Conservation (phyloP, 805 yeast genomes). For the Kluyveromyces wickerhamii region DNA sequence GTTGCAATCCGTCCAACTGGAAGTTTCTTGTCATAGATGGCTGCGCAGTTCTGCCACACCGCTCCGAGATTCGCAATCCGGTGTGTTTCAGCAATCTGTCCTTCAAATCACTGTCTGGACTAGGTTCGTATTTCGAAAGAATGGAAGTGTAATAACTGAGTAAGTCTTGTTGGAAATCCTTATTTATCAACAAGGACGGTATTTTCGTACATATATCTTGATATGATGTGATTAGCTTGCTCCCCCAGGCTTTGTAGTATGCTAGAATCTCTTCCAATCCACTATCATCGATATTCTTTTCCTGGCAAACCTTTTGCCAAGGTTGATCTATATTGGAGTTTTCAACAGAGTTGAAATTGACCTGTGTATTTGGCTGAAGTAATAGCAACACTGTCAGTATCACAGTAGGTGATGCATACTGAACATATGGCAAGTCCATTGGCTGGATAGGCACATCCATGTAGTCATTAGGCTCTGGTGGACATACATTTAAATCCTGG, state of each 20-base stretch:
- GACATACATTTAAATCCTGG: too few species aligned
- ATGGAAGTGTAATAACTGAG: conserved; percentile 36
- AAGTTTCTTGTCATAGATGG: conserved; percentile 64
- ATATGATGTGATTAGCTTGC: conserved; percentile 20
- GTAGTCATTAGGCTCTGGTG: too few species aligned
- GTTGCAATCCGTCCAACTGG: conserved; percentile 33
- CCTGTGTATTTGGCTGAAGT: conserved; percentile 40
- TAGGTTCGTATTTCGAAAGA: conserved; percentile 23
- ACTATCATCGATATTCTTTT: conserved; percentile 28
- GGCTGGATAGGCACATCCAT: conserved; percentile 39
- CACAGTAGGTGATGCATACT: conserved; percentile 40
- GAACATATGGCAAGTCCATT: conserved; percentile 49
- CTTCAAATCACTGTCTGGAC: conserved; percentile 33
- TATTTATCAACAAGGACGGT: conserved; percentile 35
- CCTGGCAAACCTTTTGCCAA: conserved; percentile 23
- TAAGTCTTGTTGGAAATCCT: conserved; percentile 39
- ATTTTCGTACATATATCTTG: conserved; percentile 24
- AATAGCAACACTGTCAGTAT: conserved; percentile 39
- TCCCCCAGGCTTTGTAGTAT: conserved; percentile 40
- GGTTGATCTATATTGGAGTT: conserved; percentile 5
- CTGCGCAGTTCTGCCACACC: conserved; percentile 77
- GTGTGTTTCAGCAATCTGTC: conserved; percentile 46
- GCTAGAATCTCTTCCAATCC: conserved; percentile 25
- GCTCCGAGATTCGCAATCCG: conserved; percentile 62
- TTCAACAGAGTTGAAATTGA: conserved; percentile 38